These are phyloP conservation scores for Spizellomyces sp. DNA, from an alignment of 192 early-diverging fungal genomes.

Conservation along the genomic window DNA sequence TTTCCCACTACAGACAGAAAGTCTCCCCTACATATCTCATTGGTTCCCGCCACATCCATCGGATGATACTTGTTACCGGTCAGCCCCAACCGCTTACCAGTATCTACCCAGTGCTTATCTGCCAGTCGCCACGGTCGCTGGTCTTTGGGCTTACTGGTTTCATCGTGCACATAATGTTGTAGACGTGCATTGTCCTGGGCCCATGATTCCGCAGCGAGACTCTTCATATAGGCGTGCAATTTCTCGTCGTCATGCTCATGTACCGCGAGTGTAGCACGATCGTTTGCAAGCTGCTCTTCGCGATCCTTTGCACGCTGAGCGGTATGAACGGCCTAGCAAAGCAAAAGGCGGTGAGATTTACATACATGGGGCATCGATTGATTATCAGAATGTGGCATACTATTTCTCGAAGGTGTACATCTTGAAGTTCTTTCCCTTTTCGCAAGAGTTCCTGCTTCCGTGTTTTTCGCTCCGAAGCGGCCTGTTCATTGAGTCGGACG, in stretches of 20 bases:
- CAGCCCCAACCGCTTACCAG: conserved; percentile 22
- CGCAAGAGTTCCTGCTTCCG: not conserved
- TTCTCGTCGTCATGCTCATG: conserved; percentile 14
- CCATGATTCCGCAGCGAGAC: conserved; percentile 33
- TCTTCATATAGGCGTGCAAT: conserved; percentile 30
- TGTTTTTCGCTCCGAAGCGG: not conserved
- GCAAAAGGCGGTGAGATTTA: not conserved
- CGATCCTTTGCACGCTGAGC: not conserved
- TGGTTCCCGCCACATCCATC: not conserved
- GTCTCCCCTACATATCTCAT: not conserved
- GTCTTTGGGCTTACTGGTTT: conserved; percentile 2
- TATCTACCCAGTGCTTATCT: conserved; percentile 15
- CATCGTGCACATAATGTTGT: conserved; percentile 26
- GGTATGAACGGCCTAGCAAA: not conserved
- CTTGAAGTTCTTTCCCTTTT: conserved; percentile 25
- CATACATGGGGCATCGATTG: not conserved
- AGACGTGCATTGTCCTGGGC: conserved; percentile 33
- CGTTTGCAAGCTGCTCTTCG: not conserved
- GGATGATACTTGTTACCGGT: not conserved
- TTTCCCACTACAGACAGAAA: not conserved
- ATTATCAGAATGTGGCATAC: conserved; percentile 6
- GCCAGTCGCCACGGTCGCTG: conserved; percentile 1
- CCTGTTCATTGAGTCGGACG: conserved; percentile 12
- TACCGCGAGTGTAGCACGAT: not conserved
- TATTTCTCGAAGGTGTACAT: conserved; percentile 20